These are phyloP conservation scores for Camelina sativa DNA, from an alignment of 345 rosid genomes.

Conservation along the genomic window DNA sequence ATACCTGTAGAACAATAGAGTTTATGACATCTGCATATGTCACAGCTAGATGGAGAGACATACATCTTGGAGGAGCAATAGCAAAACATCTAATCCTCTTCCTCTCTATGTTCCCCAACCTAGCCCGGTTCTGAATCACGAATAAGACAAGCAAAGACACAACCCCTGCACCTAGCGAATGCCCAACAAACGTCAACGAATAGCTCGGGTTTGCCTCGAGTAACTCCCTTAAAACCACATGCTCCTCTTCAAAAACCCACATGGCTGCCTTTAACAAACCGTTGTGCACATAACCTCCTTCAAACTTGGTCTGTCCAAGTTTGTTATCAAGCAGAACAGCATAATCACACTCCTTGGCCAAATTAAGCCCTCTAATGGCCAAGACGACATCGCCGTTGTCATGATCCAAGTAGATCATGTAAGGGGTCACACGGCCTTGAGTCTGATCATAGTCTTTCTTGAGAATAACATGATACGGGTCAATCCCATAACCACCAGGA, in stretches of 20 bases:
- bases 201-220: constrained; percentile 65
- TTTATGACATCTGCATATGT: constrained; percentile 88
- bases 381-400: constrained; percentile 61
- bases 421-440: constrained; percentile 71
- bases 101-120: constrained; percentile 75
- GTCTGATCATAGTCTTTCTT: constrained; percentile 72
- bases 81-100: constrained; percentile 84
- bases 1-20: constrained; percentile 88
- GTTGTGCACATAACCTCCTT: constrained; percentile 92
- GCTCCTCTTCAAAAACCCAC: constrained; percentile 79
- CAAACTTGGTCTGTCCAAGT: constrained; percentile 84
- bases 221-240: constrained; percentile 60
- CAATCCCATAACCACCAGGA: constrained; percentile 78
- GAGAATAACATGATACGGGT: constrained; percentile 67
- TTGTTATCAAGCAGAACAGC: constrained; percentile 88
- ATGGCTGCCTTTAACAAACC: constrained; percentile 83
- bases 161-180: constrained; percentile 90
- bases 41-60: constrained; percentile 90
- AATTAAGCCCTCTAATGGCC: constrained; percentile 79
- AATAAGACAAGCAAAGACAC: constrained; percentile 68
- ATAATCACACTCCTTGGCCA: constrained; percentile 84
- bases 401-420: constrained; percentile 85
- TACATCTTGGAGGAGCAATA: constrained; percentile 88
- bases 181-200: constrained; percentile 84
- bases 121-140: constrained; percentile 61